phyloP scores from a whole-genome alignment of 2,329 filamentous ascomycete genomes.

The Stachybotrys echinatus region DNA sequence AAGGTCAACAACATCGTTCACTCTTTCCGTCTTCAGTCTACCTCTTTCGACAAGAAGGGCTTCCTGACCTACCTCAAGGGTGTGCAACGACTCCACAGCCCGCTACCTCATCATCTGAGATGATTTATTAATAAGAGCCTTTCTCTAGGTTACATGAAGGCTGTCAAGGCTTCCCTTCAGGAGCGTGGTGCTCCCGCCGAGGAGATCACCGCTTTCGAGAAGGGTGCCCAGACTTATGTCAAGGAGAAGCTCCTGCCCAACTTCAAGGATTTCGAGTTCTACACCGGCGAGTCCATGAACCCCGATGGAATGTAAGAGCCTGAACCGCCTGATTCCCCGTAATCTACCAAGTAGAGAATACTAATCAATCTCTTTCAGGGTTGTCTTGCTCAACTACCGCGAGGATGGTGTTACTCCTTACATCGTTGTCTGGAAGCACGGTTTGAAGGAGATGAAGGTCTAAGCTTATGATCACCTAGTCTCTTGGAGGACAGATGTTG shows the following conservation, averaged over 20 bases:
- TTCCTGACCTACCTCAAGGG: constrained; percentile 84
- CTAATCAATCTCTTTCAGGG: constrained; percentile 40
- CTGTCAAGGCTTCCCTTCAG: constrained; percentile 67
- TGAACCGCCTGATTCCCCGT: constrained; percentile 15
- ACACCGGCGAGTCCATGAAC: constrained; percentile 88
- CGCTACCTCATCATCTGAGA: no score
- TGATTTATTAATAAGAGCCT: no score
- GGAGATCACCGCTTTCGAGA: constrained; percentile 74
- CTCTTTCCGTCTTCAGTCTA: constrained; percentile 83
- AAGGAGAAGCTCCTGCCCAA: constrained; percentile 77
- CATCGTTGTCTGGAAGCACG: constrained; percentile 92
- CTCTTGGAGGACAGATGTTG: not conserved
- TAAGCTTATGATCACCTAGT: constrained; percentile 40
- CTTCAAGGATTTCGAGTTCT: constrained; percentile 97
- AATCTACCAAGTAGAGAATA: not conserved
- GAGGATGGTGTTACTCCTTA: constrained; percentile 92
- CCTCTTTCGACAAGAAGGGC: constrained; percentile 78
- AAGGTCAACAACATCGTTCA: constrained; percentile 90
- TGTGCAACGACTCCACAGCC: constrained; percentile 35
- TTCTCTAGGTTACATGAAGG: constrained; percentile 78
- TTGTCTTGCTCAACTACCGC: constrained; percentile 94
- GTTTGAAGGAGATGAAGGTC: constrained; percentile 84
- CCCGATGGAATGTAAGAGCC: constrained; percentile 91
- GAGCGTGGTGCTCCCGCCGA: constrained; percentile 57
- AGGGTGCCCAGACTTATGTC: constrained; percentile 64